Conservation (phyloP, 1,139 yeast genomes). For the Yamadazyma triangularis region DNA sequence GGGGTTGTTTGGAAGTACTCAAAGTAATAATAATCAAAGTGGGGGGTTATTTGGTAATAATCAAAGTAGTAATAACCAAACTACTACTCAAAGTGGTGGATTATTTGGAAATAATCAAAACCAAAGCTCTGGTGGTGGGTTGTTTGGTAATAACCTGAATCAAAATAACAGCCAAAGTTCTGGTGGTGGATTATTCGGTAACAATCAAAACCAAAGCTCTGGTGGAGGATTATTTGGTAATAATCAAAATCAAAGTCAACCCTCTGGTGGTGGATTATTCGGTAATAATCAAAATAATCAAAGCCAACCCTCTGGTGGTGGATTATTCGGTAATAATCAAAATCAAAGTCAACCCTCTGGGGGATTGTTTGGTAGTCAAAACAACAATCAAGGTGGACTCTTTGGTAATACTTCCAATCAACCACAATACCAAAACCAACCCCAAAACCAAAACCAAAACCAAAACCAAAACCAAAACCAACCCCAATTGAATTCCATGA, state of each 20-base stretch:
- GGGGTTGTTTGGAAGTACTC: constrained; percentile 24
- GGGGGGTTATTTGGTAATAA: constrained; percentile 39
- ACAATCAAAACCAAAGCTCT: constrained; percentile 11
- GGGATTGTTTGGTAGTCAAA: constrained; percentile 9
- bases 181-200: constrained; percentile 40
- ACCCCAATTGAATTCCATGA: constrained; percentile 68
- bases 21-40: constrained; percentile 8
- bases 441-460: constrained; percentile 22
- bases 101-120: constrained; percentile 9
- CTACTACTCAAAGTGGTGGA: constrained; percentile 10
- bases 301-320: too few species aligned
- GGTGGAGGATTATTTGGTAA: constrained; percentile 6
- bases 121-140: constrained; percentile 18
- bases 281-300: constrained; percentile 1
- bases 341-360: constrained; percentile 2
- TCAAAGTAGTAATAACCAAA: constrained; percentile 8
- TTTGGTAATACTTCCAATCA: constrained; percentile 14
- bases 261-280: too few species aligned
- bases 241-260: constrained; percentile 1
- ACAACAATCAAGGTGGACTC: constrained; percentile 4
- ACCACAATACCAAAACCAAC: constrained; percentile 21
- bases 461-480: constrained; percentile 5
- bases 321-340: background rate
- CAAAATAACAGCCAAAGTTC: constrained; percentile 6
- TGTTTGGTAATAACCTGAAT: constrained; percentile 6